Evolutionary conservation across 2,329 filamentous ascomycete genomes (phyloP).

Genomic region (Penicillium sp.): DNA sequence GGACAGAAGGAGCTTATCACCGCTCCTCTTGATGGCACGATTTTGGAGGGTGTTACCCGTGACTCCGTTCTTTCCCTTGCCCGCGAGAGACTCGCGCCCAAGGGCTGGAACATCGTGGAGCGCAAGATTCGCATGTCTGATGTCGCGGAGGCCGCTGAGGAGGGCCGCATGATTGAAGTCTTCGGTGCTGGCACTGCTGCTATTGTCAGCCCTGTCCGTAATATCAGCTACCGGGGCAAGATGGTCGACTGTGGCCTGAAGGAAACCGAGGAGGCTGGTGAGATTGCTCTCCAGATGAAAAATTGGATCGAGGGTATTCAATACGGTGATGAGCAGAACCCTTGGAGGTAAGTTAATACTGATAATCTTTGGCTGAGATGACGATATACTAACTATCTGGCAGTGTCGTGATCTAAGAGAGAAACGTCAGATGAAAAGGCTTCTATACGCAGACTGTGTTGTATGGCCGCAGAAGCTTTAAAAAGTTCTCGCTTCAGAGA

Average conservation of each 20-base stretch:
- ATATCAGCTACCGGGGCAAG: constrained; percentile 83
- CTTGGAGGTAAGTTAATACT: constrained; percentile 70
- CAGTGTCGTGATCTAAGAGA: constrained; percentile 23
- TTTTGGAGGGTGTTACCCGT: constrained; percentile 89
- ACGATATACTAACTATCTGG: background rate
- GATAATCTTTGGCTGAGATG: background rate
- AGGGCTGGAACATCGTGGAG: constrained; percentile 88
- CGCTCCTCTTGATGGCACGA: constrained; percentile 94
- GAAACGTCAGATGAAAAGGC: background rate
- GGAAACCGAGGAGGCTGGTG: constrained; percentile 80
- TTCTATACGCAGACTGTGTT: background rate
- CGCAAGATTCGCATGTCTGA: constrained; percentile 91
- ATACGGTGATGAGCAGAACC: constrained; percentile 88
- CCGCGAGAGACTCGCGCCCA: constrained; percentile 73
- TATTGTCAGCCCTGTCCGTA: constrained; percentile 85
- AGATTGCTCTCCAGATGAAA: constrained; percentile 84
- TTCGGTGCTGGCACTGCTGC: constrained; percentile 94
- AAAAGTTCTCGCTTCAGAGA: background rate
- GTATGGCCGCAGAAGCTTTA: background rate
- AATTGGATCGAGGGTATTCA: constrained; percentile 94
- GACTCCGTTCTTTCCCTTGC: constrained; percentile 88
- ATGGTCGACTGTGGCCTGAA: constrained; percentile 79
- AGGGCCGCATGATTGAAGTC: constrained; percentile 85
- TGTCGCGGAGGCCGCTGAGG: constrained; percentile 73
- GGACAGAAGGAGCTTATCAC: constrained; percentile 91